Percentiles rank a stretch among this genome's conserved stretches.
phyloP scores from a whole-genome alignment of 257 asterid genomes.

The Capsicum chinense region DNA sequence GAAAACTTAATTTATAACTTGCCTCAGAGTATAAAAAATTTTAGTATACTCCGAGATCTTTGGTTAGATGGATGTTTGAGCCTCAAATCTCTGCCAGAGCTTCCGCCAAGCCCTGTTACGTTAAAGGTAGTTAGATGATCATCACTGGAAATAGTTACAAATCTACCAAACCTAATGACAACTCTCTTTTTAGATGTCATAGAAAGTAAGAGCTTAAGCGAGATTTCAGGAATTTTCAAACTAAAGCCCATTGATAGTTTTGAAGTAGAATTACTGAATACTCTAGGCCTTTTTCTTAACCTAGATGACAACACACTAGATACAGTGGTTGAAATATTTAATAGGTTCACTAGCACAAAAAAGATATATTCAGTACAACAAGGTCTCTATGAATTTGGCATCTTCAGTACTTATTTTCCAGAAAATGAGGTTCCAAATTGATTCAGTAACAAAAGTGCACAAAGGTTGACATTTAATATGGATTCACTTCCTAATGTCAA shows the following conservation, averaged over 20 bases:
- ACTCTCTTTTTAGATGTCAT: slow-evolving; percentile 18
- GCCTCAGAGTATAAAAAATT: slow-evolving; percentile 27
- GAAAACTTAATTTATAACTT: slow-evolving; percentile 27
- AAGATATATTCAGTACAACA: slow-evolving; percentile 23
- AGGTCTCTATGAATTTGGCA: slow-evolving; percentile 38
- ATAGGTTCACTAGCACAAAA: slow-evolving; percentile 26
- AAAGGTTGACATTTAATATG: slow-evolving; percentile 9
- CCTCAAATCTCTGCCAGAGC: slow-evolving; percentile 33
- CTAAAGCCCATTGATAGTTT: slow-evolving; percentile 25
- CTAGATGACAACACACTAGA: background rate
- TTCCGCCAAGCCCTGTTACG: slow-evolving; percentile 11
- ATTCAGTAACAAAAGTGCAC: slow-evolving; percentile 17
- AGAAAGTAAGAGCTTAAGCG: slow-evolving; percentile 25
- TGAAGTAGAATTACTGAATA: slow-evolving; percentile 23
- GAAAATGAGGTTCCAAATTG: slow-evolving; percentile 31
- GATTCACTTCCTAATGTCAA: slow-evolving; percentile 26
- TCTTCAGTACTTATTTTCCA: slow-evolving; percentile 33
- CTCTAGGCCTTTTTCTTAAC: slow-evolving; percentile 17
- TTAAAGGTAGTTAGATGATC: slow-evolving; percentile 26
- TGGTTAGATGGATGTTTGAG: slow-evolving; percentile 29
- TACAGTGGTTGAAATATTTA: slow-evolving; percentile 25
- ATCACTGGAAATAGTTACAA: slow-evolving; percentile 32
- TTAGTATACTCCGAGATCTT: slow-evolving; percentile 26
- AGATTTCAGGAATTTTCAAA: slow-evolving; percentile 35
- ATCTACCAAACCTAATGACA: slow-evolving; percentile 33